These are phyloP conservation scores for Cadophora gregata DNA, from an alignment of 2,329 filamentous ascomycete species.

Conservation along the genomic window DNA sequence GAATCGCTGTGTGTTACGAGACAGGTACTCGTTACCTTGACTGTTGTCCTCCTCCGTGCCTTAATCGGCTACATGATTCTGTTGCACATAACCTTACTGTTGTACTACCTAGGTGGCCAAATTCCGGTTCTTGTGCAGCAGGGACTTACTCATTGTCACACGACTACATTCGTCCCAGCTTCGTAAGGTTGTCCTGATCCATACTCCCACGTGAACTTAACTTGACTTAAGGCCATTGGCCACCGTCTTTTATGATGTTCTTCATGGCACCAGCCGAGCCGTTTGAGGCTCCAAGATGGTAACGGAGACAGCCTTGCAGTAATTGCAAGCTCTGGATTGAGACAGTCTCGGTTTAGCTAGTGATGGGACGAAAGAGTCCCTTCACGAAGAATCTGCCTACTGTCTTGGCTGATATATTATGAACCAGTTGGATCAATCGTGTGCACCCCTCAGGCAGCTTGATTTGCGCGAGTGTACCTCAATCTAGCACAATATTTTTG, in stretches of 20 bases:
- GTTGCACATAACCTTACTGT: too few species aligned
- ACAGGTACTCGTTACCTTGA: too few species aligned
- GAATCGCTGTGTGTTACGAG: too few species aligned
- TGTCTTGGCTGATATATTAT: neutral
- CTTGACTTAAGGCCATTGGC: neutral
- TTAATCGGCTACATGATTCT: too few species aligned
- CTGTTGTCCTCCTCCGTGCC: too few species aligned
- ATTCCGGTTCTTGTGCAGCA: neutral
- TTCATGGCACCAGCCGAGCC: conserved; percentile 9
- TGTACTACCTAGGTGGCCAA: too few species aligned
- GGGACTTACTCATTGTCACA: neutral
- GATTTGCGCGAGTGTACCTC: neutral
- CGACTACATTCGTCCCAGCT: neutral
- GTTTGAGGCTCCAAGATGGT: neutral
- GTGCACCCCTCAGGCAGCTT: neutral
- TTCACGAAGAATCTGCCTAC: neutral
- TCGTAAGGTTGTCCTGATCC: neutral
- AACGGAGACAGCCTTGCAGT: conserved; percentile 1
- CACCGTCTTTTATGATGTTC: neutral
- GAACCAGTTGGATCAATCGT: neutral
- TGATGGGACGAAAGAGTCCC: neutral
- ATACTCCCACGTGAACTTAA: neutral
- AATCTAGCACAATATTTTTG: neutral
- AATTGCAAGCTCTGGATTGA: neutral
- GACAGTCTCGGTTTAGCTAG: neutral